Conservation (phyloP, 164 flowering plant species). For the Protea cynaroides region DNA sequence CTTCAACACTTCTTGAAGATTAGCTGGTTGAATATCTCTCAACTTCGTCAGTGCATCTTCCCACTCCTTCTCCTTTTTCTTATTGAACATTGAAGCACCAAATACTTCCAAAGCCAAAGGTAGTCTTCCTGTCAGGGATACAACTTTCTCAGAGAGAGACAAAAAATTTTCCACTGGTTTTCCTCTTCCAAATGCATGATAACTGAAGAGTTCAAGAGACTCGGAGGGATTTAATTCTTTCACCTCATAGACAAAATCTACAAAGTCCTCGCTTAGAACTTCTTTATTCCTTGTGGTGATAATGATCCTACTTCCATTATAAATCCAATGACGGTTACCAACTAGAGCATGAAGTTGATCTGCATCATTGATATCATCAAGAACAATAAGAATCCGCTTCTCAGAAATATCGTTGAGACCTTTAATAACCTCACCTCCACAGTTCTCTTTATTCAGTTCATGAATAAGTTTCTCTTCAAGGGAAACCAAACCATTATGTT, state of each 20-base stretch:
- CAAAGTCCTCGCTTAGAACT: constrained; percentile 6
- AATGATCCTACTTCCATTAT: constrained; percentile 32
- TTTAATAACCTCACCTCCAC: too few relatives aligned
- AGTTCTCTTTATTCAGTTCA: too few relatives aligned
- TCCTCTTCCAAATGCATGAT: constrained; percentile 25
- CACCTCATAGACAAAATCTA: constrained; percentile 23
- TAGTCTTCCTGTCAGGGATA: constrained; percentile 28
- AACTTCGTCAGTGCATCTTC: constrained; percentile 29
- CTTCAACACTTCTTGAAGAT: constrained; percentile 30
- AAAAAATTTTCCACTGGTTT: constrained; percentile 14
- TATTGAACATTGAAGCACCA: constrained; percentile 28
- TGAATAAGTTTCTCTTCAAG: too few relatives aligned
- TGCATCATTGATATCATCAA: constrained; percentile 39
- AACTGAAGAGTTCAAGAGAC: constrained; percentile 32
- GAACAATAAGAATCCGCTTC: constrained; percentile 24
- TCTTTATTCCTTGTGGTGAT: constrained; percentile 35
- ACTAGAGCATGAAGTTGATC: constrained; percentile 24
- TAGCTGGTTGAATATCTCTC: constrained; percentile 18
- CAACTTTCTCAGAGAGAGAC: constrained; percentile 24
- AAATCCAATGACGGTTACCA: constrained; percentile 19
- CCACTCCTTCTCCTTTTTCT: constrained; percentile 31
- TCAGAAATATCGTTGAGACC: too few relatives aligned
- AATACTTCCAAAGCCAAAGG: constrained; percentile 48
- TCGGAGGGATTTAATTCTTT: constrained; percentile 11
- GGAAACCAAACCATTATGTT: too few relatives aligned